Evolutionary conservation across 768 basidiomycete species (phyloP), one percentile per base, ranked within the genome.

Genomic region (Trametes coccinea): DNA sequence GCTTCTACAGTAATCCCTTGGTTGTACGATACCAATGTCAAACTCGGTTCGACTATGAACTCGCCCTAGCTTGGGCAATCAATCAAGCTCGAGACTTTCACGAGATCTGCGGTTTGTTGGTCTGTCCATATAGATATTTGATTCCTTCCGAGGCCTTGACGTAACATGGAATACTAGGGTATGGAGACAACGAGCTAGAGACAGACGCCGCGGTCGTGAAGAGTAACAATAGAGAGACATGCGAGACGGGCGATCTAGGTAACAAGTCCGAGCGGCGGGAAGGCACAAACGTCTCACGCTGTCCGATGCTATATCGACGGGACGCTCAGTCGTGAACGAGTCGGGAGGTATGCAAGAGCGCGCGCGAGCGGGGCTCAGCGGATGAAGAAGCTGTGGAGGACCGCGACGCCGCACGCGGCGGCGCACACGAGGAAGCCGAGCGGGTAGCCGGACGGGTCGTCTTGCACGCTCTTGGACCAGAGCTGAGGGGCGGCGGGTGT

Each of bases 301-400:
- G 22, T 22, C 22, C 22, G 22, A 22, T 22, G 22, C 22, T 22
- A 22, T 22, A 22, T 22, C 22, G 22, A 22, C 22, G 22, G 22
- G 22, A 22, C 22, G 22, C 22, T 22, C 22, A 22, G 22, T 22
- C 22, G 22, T 22, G 33, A 16, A 37, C 2, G 49, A 33, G 49
- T 11, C 29, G n/a, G 10, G n/a, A 17, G 16, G 9, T 4, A 29
- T n/a, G 40, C 11, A n/a, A 22, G 27, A 39, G 17, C n/a, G 17
- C 13, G 43, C 17, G 22, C 5, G 40, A 29, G n/a, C 14, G 48
- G 14, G n/a, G 16, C 31, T 78, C 68, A 92, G 59, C 87, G 83
- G 68, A 93, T 92, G 70, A 88, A 77, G 73, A 87, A 87, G 70
- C 87, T 91, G 62, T 88, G 85, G n/a, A 83, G 69, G 17, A 93